Base-by-base conservation (phyloP, 2,329 filamentous ascomycete genomes). In the Pseudocercospora musae region DNA sequence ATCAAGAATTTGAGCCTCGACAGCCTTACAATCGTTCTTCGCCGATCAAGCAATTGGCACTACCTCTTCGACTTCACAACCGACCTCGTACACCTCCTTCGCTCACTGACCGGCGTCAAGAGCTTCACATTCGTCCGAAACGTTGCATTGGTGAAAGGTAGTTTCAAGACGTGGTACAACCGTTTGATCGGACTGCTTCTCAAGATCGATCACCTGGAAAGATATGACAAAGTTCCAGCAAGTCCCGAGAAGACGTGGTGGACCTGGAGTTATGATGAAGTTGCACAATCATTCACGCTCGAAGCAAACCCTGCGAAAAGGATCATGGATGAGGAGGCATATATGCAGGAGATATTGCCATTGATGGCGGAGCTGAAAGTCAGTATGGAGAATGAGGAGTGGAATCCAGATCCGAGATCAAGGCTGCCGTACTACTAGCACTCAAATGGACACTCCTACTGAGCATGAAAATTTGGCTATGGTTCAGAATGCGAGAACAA, bases 131-230 rank as follows among this genome's bases (percentile, higher is more conserved):
- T 79, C 44, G 63, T 80, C 2, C 65, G 70, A 13, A 75, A 77
- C 60, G 62, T 62, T 0, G 74, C 75, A 1, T 66, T 66, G n/a
- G 71, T 77, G 42, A 76, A 76, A 57, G 73, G 74, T 1, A 69
- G 67, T 44, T 75, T 78, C 58, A 72, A 73, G 49, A 73, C 71
- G 9, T 78, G 77, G 76, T 76, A 71, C 49, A 75, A 77, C 52
- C 67, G 72, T 0, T 66, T 80, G 0, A 61, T 78, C n/a, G 76
- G 75, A 0, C 63, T 75, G 18, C 71, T 80, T 4, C 62, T 80
- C 63, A 78, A 78, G 57, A 70, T 74, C 23, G 78, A 80, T 64
- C 77, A 78, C 62, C 70, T 71, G 13, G 71, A 78, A 55, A 68
- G 78, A 44, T 80, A 78, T 62, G 74, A 76, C 55, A 71, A 68